Evolutionary conservation across 1,284 basidiomycete genomes (phyloP), one percentile per base, ranked within the genome.

Genomic region (Lentinula novae-zelandiae): DNA sequence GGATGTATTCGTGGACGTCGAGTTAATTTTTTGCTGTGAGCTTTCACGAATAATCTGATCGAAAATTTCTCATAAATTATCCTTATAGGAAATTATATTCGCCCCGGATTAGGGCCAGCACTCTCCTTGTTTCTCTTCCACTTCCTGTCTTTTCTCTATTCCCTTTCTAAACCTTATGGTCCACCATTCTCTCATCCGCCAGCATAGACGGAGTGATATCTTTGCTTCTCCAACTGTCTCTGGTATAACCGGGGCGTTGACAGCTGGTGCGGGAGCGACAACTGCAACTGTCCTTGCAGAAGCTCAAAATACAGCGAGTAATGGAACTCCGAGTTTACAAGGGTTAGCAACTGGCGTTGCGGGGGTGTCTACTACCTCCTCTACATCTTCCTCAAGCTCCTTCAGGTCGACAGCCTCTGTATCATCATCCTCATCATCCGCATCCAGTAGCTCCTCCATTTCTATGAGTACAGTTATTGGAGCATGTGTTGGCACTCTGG

Each of bases 161-260:
- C 48, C 5, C n/a, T 12, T 50, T 34, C 27, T 17, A 15, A 31
- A 31, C 13, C 44, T 39, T n/a, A 63, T 64, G 63, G 63, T 53
- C 42, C 46, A 40, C 33, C 46, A 59, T 44, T 53, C 53, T 42
- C 22, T 53, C 44, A 51, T 42, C 46, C 59, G 53, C 40, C 57
- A 52, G 17, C 58, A 51, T 38, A 49, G 53, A 38, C 57, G 61
- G 46, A 51, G 51, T 20, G 63, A 67, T 58, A 66, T 80, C 58
- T 81, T 84, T 56, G 80, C 82, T 49, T 72, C 83, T 54, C 78
- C 84, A 63, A 83, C 81, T 59, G 83, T 78, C 34, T 76, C 77
- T 40, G 82, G 80, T 49, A 77, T 82, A 59, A 73, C 73, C 40
- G 76, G 73, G 53, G 76, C 77, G 44, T 78, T 78, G 51, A 76